phyloP scores from a whole-genome alignment of 495 filamentous ascomycete genomes.

The Trichoderma asperelloides region DNA sequence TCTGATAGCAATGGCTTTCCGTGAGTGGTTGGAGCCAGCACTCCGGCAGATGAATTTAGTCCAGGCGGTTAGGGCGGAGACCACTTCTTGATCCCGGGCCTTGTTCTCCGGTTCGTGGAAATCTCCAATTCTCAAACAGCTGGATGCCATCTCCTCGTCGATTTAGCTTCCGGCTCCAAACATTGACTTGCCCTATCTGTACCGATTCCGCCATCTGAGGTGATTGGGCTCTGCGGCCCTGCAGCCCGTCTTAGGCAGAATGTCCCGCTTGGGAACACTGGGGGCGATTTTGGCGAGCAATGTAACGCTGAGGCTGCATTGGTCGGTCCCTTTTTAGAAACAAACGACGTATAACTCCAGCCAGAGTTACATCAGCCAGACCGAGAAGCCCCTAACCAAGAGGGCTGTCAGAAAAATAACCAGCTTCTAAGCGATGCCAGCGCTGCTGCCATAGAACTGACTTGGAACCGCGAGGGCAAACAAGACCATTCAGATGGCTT shows the following conservation, averaged over 20 bases:
- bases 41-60: not conserved
- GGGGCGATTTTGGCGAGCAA: not conserved
- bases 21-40: not conserved
- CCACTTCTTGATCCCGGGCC: not conserved
- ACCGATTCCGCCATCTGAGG: not conserved
- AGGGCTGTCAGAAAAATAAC: no score
- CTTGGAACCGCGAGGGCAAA: no score
- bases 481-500: not conserved
- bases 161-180: not conserved
- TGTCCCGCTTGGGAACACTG: not conserved
- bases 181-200: not conserved
- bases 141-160: not conserved
- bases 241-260: constrained; percentile 1
- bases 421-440: no score
- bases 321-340: constrained; percentile 1
- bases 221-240: constrained; percentile 2
- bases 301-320: not conserved
- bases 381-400: not conserved
- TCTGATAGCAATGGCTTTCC: not conserved
- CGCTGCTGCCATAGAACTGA: no score
- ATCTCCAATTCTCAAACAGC: not conserved
- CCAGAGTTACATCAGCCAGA: not conserved
- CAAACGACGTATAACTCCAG: not conserved
- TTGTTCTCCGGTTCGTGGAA: not conserved
- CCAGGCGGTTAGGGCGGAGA: not conserved